Evolutionary conservation across 495 filamentous ascomycete genomes (phyloP), one percentile per base, ranked within the genome.

Genomic region (Aspergillus leporis): DNA sequence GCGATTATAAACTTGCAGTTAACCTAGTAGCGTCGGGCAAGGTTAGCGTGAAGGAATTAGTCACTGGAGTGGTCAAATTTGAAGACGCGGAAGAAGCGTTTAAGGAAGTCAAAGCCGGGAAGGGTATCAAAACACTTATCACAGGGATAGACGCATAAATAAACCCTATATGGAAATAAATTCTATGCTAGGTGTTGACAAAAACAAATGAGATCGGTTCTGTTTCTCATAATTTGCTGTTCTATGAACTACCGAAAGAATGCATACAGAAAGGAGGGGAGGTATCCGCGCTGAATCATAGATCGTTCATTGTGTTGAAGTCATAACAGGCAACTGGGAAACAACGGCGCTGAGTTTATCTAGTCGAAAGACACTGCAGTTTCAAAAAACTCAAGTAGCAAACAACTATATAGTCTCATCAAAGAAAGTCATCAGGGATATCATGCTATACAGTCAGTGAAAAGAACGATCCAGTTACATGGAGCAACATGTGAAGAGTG

Each of bases 1-100:
- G 81, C 30, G 79, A 81, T 59, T 85, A 85, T 68, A 81, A 81
- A 61, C 67, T 79, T 23, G 83, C 81, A 3, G 74, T 85, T 22
- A 70, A 73, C 16, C 66, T 85, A 38, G 76, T 84, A 32, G 70
- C 82, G 8, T 68, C 72, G 0, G 83, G 83, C 18, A 81, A 76
- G 63, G 73, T 85, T 36, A 74, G 79, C 53, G 77, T 78, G 25
- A 81, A 79, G 63, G 65, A 65, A 36, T 64, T 85, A 61, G 82
- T 84, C 56, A 84, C 78, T 5, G 72, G 78, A 31, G 72, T 74
- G 6, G 81, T 80, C 63, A 75, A 78, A 55, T 84, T 84, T 55
- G 74, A 81, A 65, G 69, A 83, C 54, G 80, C 82, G 0, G 75
- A 82, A 63, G 62, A 79, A 46, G 82, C 81, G 2, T 84, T 83